Evolutionary conservation across 192 early-diverging fungal species (phyloP).

Genomic region (Coemansia guatemalensis): DNA sequence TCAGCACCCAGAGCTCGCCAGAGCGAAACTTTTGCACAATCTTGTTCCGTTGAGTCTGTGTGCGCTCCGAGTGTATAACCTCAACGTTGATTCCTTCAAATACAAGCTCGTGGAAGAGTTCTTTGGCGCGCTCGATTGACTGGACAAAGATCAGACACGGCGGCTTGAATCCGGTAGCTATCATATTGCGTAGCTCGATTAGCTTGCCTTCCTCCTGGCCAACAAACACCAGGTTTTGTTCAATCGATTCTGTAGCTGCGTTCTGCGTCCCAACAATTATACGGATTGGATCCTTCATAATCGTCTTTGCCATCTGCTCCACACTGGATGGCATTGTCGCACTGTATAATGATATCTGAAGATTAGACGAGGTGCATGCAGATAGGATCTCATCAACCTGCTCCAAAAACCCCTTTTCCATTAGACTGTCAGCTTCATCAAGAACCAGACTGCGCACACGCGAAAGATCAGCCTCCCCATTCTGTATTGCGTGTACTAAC

Average conservation of each 20-base stretch:
- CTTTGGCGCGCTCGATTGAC: slow-evolving; percentile 95
- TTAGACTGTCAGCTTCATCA: slow-evolving; percentile 82
- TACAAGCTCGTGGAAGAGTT: slow-evolving; percentile 93
- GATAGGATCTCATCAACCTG: slow-evolving; percentile 88
- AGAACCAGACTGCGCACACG: slow-evolving; percentile 73
- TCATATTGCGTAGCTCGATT: slow-evolving; percentile 85
- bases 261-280: slow-evolving; percentile 88
- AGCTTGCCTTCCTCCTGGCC: slow-evolving; percentile 95
- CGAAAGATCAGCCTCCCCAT: slow-evolving; percentile 73
- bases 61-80: slow-evolving; percentile 95
- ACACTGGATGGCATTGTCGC: slow-evolving; percentile 92
- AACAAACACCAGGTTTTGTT: slow-evolving; percentile 86
- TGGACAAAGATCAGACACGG: slow-evolving; percentile 96
- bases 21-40: slow-evolving; percentile 86
- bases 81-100: slow-evolving; percentile 98
- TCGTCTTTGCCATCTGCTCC: slow-evolving; percentile 85
- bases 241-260: slow-evolving; percentile 88
- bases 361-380: slow-evolving; percentile 68
- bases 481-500: slow-evolving; percentile 83
- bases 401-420: slow-evolving; percentile 82
- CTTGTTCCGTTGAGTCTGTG: slow-evolving; percentile 88
- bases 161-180: slow-evolving; percentile 77
- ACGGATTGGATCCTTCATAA: slow-evolving; percentile 88
- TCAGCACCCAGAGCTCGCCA: slow-evolving; percentile 93
- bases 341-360: slow-evolving; percentile 88